Conservation (phyloP, 2,329 filamentous ascomycete species). For the Aspergillus sergii region DNA sequence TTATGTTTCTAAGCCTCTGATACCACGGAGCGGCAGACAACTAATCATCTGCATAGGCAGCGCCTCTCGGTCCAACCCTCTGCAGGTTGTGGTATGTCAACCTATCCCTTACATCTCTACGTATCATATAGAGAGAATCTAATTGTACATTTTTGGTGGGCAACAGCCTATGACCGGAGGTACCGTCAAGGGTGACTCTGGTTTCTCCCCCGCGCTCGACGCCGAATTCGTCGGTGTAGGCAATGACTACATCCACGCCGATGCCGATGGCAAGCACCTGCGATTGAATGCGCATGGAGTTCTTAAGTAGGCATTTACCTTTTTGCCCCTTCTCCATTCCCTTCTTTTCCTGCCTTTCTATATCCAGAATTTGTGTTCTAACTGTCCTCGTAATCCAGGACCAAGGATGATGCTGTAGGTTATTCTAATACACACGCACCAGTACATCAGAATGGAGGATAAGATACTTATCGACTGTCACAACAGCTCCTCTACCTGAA, state of each 20-base stretch:
- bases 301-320: slow-evolving; percentile 37
- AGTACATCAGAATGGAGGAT: neutral
- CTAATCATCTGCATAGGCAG: slow-evolving; percentile 32
- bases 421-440: neutral
- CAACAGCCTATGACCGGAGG: slow-evolving; percentile 42
- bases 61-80: slow-evolving; percentile 34
- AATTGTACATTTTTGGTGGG: slow-evolving; percentile 1
- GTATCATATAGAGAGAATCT: neutral
- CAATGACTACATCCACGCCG: slow-evolving; percentile 47
- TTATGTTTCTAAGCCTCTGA: neutral
- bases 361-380: neutral
- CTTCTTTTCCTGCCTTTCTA: neutral
- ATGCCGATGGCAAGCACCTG: slow-evolving; percentile 42
- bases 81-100: slow-evolving; percentile 41
- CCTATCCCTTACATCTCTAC: neutral
- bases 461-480: neutral
- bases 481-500: slow-evolving; percentile 40
- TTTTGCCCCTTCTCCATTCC: neutral
- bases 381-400: slow-evolving; percentile 24
- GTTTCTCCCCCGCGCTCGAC: slow-evolving; percentile 40
- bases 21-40: neutral
- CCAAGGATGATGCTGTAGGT: slow-evolving; percentile 36
- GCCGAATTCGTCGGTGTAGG: slow-evolving; percentile 41
- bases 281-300: slow-evolving; percentile 45
- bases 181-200: slow-evolving; percentile 37